A percentile compares a stretch with the other conserved stretches of the same genome.
phyloP scores from a whole-genome alignment of 352 stramenopile genomes.

The Phytopythium kandeliae region DNA sequence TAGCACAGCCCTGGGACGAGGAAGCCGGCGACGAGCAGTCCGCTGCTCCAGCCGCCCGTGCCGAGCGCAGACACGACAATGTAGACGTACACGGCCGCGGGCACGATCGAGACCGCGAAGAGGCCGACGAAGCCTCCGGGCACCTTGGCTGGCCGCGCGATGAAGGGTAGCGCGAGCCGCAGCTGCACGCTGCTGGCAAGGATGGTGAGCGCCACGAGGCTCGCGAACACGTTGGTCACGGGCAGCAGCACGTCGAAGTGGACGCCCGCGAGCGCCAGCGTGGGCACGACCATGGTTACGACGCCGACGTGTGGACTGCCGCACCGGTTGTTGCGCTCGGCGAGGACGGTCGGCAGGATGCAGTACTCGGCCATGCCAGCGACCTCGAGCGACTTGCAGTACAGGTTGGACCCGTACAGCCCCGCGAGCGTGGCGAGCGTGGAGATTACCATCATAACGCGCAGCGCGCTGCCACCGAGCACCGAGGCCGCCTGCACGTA shows the following conservation, averaged over 20 bases:
- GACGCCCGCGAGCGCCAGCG: conserved; percentile 18
- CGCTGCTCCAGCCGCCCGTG: conserved; percentile 7
- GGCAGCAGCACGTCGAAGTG: conserved; percentile 56
- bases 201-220: conserved; percentile 67
- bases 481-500: conserved; percentile 66
- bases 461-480: conserved; percentile 70
- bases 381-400: conserved; percentile 82
- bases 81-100: conserved; percentile 10
- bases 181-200: conserved; percentile 84
- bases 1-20: conserved; percentile 8
- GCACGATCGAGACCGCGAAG: conserved; percentile 15
- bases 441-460: conserved; percentile 69
- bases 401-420: conserved; percentile 88
- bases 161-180: conserved; percentile 37
- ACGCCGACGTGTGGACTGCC: conserved; percentile 19
- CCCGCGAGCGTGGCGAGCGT: conserved; percentile 80
- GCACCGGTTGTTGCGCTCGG: conserved; percentile 23
- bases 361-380: conserved; percentile 58
- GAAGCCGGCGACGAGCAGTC: conserved; percentile 7
- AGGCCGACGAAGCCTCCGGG: conserved; percentile 16
- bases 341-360: conserved; percentile 70
- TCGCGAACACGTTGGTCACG: conserved; percentile 85
- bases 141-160: conserved; percentile 31
- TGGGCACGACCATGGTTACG: conserved; percentile 13
- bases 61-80: conserved; percentile 9